A percentile compares a stretch with the other conserved stretches of the same genome.
Evolutionary conservation across 2,329 filamentous ascomycete species (phyloP).

Genomic region (Elsinoe australis): DNA sequence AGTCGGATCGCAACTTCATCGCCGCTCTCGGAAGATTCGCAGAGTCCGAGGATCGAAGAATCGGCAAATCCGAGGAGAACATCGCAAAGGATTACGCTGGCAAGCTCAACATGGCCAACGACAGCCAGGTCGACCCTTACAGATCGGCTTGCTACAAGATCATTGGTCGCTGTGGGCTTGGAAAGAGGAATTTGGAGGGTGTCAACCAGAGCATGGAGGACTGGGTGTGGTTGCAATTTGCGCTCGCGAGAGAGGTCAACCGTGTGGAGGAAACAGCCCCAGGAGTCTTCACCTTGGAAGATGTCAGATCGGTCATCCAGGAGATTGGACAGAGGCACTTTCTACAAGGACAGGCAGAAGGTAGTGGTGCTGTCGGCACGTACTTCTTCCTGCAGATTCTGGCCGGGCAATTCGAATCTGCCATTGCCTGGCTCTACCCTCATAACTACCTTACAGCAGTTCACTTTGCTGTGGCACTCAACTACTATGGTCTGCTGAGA

Average conservation of each 20-base stretch:
- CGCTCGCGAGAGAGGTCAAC: conserved; percentile 54
- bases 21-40: conserved; percentile 82
- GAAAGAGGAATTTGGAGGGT: conserved; percentile 48
- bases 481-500: conserved; percentile 81
- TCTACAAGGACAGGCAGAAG: conserved; percentile 69
- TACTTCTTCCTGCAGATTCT: conserved; percentile 91
- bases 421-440: conserved; percentile 80
- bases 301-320: conserved; percentile 69
- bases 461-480: conserved; percentile 84
- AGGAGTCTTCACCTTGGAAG: conserved; percentile 55
- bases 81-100: conserved; percentile 86
- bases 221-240: conserved; percentile 61
- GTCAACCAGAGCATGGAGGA: conserved; percentile 56
- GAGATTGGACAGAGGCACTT: conserved; percentile 92
- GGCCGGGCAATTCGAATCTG: conserved; percentile 88
- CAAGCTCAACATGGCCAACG: conserved; percentile 72
- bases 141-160: conserved; percentile 97
- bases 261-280: conserved; percentile 55
- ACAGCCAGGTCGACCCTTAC: conserved; percentile 86
- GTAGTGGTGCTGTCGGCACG: conserved; percentile 72
- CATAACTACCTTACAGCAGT: conserved; percentile 91
- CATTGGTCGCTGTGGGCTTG: conserved; percentile 67
- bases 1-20: conserved; percentile 82
- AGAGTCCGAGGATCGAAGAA: conserved; percentile 63
- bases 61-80: conserved; percentile 72